Evolutionary conservation across 495 filamentous ascomycete species (phyloP).

Genomic region (Hypoxylon intermedium): DNA sequence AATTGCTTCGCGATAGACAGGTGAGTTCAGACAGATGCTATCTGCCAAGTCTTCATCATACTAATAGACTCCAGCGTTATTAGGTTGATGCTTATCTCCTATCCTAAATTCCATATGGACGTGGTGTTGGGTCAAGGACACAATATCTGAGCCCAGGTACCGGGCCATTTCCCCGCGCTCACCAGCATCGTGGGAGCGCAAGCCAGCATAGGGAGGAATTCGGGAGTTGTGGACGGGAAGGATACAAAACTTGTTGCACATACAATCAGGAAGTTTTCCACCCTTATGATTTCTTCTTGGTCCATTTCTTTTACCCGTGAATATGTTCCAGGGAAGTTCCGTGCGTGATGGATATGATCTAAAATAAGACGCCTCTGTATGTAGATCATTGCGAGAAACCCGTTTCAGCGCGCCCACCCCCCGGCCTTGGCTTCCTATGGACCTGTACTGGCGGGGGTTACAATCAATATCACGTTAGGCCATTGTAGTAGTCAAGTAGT

Average conservation of each 20-base stretch:
- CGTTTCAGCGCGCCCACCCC: slow-evolving; percentile 8
- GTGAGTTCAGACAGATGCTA: neutral
- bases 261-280: slow-evolving; percentile 17
- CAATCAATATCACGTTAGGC: neutral
- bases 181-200: too few relatives aligned
- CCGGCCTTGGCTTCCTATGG: slow-evolving; percentile 12
- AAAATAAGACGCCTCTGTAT: slow-evolving; percentile 5
- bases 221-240: slow-evolving; percentile 15
- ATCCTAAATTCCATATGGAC: neutral
- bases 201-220: neutral
- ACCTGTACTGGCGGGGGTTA: too few relatives aligned
- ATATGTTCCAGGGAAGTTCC: too few relatives aligned
- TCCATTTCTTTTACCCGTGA: slow-evolving; percentile 3
- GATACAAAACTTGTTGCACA: slow-evolving; percentile 8
- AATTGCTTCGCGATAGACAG: slow-evolving; percentile 14
- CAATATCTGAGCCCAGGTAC: too few relatives aligned
- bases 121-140: too few relatives aligned
- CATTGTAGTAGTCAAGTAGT: neutral
- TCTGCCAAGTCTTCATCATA: neutral
- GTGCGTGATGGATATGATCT: slow-evolving; percentile 1
- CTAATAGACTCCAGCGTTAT: slow-evolving; percentile 3
- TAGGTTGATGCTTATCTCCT: slow-evolving; percentile 12
- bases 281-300: slow-evolving; percentile 16
- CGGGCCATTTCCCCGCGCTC: too few relatives aligned
- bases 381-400: slow-evolving; percentile 2